phyloP scores from a whole-genome alignment of 208 protist species.

The Leishmania mexicana region DNA sequence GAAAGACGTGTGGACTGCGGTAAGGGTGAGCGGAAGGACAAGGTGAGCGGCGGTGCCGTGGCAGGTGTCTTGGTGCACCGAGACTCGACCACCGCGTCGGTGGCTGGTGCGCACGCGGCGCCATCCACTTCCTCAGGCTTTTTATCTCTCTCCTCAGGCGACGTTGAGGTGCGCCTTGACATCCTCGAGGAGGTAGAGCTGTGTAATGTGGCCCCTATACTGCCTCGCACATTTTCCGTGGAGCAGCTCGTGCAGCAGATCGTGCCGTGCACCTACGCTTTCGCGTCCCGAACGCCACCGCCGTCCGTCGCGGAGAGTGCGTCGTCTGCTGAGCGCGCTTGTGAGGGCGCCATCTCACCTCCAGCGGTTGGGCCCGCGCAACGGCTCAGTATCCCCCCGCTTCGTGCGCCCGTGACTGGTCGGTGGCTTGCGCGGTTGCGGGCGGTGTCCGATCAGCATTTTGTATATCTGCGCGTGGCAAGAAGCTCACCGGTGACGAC shows the following conservation, averaged over 20 bases:
- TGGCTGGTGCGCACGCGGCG: neutral
- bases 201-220: conserved; percentile 56
- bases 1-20: neutral
- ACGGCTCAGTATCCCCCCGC: neutral
- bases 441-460: neutral
- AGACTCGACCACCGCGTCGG: neutral
- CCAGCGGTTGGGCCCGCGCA: neutral
- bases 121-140: neutral
- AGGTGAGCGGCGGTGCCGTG: neutral
- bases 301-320: neutral
- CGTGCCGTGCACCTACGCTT: conserved; percentile 47
- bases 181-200: conserved; percentile 71
- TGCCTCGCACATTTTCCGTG: conserved; percentile 59
- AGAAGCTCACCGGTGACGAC: neutral
- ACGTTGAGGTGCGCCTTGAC: conserved; percentile 42
- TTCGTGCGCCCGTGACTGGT: too few relatives aligned
- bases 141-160: neutral
- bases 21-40: neutral
- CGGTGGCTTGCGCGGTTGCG: neutral
- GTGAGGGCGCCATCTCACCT: neutral
- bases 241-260: conserved; percentile 57
- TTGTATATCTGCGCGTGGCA: neutral
- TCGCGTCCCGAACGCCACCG: neutral
- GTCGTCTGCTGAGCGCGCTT: neutral
- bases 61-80: neutral